Evolutionary conservation across 257 asterid species (phyloP), one percentile per base, ranked within the genome.

Genomic region (Lavandula angustifolia): DNA sequence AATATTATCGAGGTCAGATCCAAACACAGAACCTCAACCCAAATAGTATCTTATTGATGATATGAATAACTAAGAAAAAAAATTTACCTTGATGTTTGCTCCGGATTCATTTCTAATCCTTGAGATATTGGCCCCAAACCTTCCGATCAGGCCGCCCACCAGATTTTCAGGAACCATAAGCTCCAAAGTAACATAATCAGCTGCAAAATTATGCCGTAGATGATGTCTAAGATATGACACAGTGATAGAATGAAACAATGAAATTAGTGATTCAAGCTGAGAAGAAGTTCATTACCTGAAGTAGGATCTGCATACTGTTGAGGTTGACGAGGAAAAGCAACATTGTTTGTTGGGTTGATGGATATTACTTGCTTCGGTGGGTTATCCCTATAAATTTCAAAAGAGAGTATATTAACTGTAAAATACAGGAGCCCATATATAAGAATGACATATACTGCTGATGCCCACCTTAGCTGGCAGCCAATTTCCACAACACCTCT

Each of bases 81-180:
- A 88, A 54, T 27, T 29, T 55, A 65, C 98, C 87, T 92, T 92
- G 59, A 92, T 85, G 37, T 69, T 75, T 68, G 97, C 97, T 76
- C 97, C 97, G 7, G 96, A 91, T 73, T 87, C 98, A 31, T 83
- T 85, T 75, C 97, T 81, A 75, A 94, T 94, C 85, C 97, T 81
- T 27, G 97, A 94, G 71, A 90, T 90, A 77, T 90, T 94, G 69
- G 96, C 87, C 41, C 98, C 99, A 58, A 88, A 87, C 78, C 99
- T 82, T 60, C 99, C 98, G 62, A 94, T 94, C 84, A 94, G 80
- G 62, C 99, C 99, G 3, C 99, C 96, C 64, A 91, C 95, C 73
- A 94, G 76, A 70, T 88, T 66, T 75, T 94, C 99, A 48, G 99
- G 95, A 73, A 94, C 87, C 91, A 82, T 62, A 65, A 90, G 82